Base-by-base conservation (phyloP, 1,284 basidiomycete genomes). In the Rhodotorula sp. region DNA sequence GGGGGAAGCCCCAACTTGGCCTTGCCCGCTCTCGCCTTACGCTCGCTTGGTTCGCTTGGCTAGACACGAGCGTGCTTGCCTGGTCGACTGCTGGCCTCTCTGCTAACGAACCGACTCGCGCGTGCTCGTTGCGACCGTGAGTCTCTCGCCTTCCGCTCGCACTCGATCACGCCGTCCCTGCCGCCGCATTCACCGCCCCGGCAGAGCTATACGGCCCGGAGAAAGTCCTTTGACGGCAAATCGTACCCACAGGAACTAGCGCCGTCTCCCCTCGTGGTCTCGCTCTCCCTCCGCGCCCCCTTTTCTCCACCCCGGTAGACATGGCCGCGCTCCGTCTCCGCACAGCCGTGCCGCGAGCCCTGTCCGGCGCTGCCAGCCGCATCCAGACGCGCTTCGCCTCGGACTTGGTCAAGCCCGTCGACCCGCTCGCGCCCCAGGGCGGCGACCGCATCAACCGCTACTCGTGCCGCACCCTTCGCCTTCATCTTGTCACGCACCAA, bases 401-500 rank as follows among this genome's bases (percentile, higher is more conserved):
- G 23, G 10, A 7, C 23, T 12, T 44, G 14, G 13, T 10, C 27
- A 60, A 60, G 19, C 46, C 45, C 2, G 19, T 60, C 19, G 46
- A 61, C 27, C 60, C 60, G 49, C 21, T 61, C 34, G 60, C 60
- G 7, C 60, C 60, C 7, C 46, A 48, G 9, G 34, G 34, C 3
- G 60, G 60, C 13, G 60, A 61, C n/a, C 60, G 60, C 34, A 41
- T 52, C 44, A 61, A 61, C 60, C 60, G 60, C 44, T 61, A 61
- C 48, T 61, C 60, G 60, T 61, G 8, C n/a, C n/a, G 12, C 16
- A 10, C 12, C 7, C n/a, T 13, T 13, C 8, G 1, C 16, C 10
- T 23, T 25, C 23, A 9, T 25, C 3, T 5, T 12, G n/a, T 12
- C 8, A 14, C 48, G 21, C 48, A 10, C 9, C 5, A 7, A 27